Base-by-base conservation (phyloP, 768 basidiomycete genomes). In the Clavulina sp. region DNA sequence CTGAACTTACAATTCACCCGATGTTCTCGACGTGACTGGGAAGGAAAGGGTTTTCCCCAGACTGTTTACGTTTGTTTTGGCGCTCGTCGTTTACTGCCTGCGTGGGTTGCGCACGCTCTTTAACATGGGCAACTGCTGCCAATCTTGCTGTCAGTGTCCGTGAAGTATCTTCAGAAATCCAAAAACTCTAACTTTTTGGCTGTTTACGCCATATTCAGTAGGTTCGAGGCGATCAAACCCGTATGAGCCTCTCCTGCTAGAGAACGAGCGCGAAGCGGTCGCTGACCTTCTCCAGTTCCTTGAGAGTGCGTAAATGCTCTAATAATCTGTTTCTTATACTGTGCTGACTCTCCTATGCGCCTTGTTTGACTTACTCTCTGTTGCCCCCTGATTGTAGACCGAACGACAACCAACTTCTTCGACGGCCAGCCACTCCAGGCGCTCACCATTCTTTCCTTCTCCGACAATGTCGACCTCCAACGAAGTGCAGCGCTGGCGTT, bases 361-460 rank as follows among this genome's bases (percentile, higher is more conserved):
- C 49, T 26, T 29, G 5, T 31, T 28, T 49, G 41, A 30, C 30
- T 46, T 21, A 46, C 24, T 24, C 36, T 50, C 43, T 41, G 51
- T 50, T 50, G 40, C 26, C n/a, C n/a, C n/a, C n/a, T n/a, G n/a
- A n/a, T n/a, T n/a, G n/a, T 64, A 93, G 93, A 99, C 75, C 87
- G 95, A 59, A 82, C 85, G 2, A 91, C 88, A 5, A 97, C 95
- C 68, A 96, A 99, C 70, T 99, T 99, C 76, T 99, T 97, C 71
- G 73, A 77, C 49, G 95, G 93, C 51, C 78, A 81, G 18, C 93
- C 95, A 19, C 80, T 99, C 53, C 74, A 81, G 49, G 91, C 95
- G 34, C 71, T 99, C 52, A 96, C 93, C 9, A 97, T 89, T 48
- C 82, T 99, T 56, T 93, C 91, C 23, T 99, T 96, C 71, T 91